A percentile compares a stretch with the other conserved stretches of the same genome.
These are phyloP conservation scores for Arthromyces matolae DNA, from an alignment of 768 basidiomycete species.

Conservation along the genomic window DNA sequence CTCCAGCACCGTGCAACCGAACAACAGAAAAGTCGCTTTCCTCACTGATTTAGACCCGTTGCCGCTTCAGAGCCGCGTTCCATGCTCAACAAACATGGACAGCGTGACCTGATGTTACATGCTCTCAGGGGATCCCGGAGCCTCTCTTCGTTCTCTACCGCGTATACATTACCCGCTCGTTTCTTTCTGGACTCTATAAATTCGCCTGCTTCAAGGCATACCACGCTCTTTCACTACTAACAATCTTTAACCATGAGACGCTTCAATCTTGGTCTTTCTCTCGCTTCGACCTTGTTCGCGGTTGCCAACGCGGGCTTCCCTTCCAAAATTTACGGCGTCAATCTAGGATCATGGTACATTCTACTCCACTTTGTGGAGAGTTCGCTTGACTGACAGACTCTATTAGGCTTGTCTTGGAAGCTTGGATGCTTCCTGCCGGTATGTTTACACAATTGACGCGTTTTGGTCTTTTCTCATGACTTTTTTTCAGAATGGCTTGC, in stretches of 20 bases:
- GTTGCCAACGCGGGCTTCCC: conserved; percentile 21
- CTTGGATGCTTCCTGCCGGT: conserved; percentile 84
- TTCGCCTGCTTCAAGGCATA: neutral
- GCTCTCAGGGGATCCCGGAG: conserved; percentile 1
- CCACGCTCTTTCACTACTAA: conserved; percentile 4
- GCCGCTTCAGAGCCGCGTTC: conserved; percentile 1
- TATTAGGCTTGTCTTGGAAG: conserved; percentile 69
- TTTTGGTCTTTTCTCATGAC: neutral
- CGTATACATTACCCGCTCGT: neutral
- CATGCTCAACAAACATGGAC: neutral
- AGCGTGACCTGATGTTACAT: conserved; percentile 14
- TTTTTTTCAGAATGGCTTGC: conserved; percentile 52
- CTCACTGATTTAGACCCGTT: too few species aligned
- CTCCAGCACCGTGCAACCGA: too few species aligned
- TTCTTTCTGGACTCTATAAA: conserved; percentile 3
- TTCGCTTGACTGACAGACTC: neutral
- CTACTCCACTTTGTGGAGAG: neutral
- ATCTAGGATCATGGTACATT: conserved; percentile 38
- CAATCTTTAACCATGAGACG: conserved; percentile 3
- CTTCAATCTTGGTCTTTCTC: conserved; percentile 7
- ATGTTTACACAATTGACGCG: neutral
- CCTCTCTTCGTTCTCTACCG: neutral
- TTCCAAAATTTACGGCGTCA: conserved; percentile 24
- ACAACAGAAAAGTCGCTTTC: too few species aligned
- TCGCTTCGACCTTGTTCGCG: conserved; percentile 7